phyloP scores from a whole-genome alignment of 306 rosid genomes.

The Citrullus amarus region DNA sequence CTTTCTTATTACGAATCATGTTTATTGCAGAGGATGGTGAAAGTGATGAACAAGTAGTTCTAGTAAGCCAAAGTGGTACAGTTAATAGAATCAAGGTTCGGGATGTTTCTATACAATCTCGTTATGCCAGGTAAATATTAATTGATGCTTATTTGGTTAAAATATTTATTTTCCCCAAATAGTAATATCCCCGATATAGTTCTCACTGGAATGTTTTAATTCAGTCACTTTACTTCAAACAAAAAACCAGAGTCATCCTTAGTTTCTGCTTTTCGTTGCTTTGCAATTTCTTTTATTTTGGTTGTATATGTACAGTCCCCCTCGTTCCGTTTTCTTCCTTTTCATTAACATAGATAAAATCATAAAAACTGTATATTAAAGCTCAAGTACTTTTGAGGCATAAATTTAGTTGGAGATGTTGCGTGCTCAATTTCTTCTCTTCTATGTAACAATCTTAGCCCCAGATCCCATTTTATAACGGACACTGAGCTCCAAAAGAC shows the following conservation, averaged over 20 bases:
- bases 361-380: not conserved
- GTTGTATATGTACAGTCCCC: not conserved
- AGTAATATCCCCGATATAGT: not conserved
- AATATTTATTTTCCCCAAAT: not conserved
- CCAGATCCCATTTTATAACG: too few species aligned
- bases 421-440: not conserved
- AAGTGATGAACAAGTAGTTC: slow-evolving; percentile 98
- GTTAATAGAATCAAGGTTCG: slow-evolving; percentile 94
- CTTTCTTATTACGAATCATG: not conserved
- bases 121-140: slow-evolving; percentile 70
- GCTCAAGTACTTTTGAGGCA: not conserved
- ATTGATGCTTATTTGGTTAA: not conserved
- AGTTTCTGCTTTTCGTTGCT: not conserved
- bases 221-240: too few species aligned
- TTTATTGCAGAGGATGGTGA: slow-evolving; percentile 66
- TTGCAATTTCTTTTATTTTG: not conserved
- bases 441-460: not conserved
- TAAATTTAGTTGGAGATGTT: not conserved
- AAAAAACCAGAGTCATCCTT: too few species aligned
- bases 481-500: not conserved
- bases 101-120: slow-evolving; percentile 88
- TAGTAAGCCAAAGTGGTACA: slow-evolving; percentile 94
- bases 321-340: not conserved
- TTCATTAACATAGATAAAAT: not conserved
- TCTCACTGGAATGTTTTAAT: not conserved